Evolutionary conservation across 2,329 filamentous ascomycete species (phyloP).

Genomic region (Fusarium oligoseptatum): DNA sequence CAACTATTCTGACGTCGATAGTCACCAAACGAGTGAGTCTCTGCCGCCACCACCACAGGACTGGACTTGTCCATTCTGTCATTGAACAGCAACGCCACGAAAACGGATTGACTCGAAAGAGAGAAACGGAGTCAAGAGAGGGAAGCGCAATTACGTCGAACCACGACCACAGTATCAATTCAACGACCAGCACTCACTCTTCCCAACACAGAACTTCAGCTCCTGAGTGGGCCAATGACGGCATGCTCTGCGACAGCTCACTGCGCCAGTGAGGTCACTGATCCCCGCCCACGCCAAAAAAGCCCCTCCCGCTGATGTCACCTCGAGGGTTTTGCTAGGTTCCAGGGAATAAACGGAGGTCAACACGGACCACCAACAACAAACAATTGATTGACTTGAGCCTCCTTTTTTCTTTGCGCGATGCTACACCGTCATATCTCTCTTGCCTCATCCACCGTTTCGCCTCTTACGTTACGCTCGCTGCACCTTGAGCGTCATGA

Average conservation of each 20-base stretch:
- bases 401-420: slow-evolving; percentile 4
- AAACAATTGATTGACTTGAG: background rate
- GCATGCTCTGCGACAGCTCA: slow-evolving; percentile 27
- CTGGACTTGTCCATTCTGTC: background rate
- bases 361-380: background rate
- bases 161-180: slow-evolving; percentile 22
- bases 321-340: slow-evolving; percentile 1
- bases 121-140: slow-evolving; percentile 28
- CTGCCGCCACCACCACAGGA: background rate
- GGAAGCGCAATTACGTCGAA: slow-evolving; percentile 31
- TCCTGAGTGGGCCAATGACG: slow-evolving; percentile 42
- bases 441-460: slow-evolving; percentile 35
- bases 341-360: slow-evolving; percentile 18
- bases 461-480: slow-evolving; percentile 17
- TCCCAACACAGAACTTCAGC: background rate
- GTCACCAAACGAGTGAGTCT: background rate
- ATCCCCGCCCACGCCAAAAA: slow-evolving; percentile 23
- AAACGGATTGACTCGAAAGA: slow-evolving; percentile 30
- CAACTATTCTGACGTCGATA: slow-evolving; percentile 35
- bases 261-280: slow-evolving; percentile 45
- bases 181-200: background rate
- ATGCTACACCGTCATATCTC: slow-evolving; percentile 37
- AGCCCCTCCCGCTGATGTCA: slow-evolving; percentile 43
- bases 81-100: slow-evolving; percentile 20
- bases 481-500: slow-evolving; percentile 35